Base-by-base conservation (phyloP, 2,329 filamentous ascomycete species). In the Trichoderma guizhouense region DNA sequence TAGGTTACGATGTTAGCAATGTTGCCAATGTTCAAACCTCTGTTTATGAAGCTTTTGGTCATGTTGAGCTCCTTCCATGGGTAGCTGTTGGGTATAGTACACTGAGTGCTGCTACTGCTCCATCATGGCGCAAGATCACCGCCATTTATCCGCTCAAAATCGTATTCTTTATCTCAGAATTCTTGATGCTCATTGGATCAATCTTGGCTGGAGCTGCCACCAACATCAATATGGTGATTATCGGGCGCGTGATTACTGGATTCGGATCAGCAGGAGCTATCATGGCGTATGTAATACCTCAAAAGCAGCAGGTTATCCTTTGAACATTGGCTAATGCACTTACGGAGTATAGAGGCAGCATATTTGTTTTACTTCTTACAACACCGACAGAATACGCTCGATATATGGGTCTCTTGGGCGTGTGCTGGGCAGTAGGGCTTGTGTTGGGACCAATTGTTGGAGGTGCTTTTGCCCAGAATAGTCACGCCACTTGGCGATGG, bases 11-110 rank as follows among this genome's bases (percentile, higher is more conserved):
- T 72, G 78, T 83, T 8, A 82, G 81, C 73, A 83, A 85, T 69
- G 83, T 85, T 21, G 85, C 87, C 8, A 86, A 89, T 74, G 86
- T 88, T 62, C 90, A 89, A 77, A 81, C 81, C 9, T 87, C 86
- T 4, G 85, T 90, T 63, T 90, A 90, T 77, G 81, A 86, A 67
- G 86, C 85, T 26, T 82, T 83, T 58, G 79, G 79, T 6, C 75
- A 79, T 12, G 79, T 84, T 47, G 78, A 82, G 43, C 76, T 83
- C 2, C 76, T 84, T 7, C 79, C 81, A 5, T 83, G 82, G 82
- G 77, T 84, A n/a, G 78, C 76, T 30, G 75, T 83, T 18, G 53
- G 53, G 15, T 57, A 57, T 18, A 57, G 53, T 18, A 57, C 53
- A 26, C 9, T 57, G 26, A 57, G 14, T 79, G 77, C 8, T 83